Percentiles rank a stretch among this genome's conserved stretches.
These are phyloP conservation scores for Maudiozyma bulderi DNA, from an alignment of 805 yeast species.

Conservation along the genomic window DNA sequence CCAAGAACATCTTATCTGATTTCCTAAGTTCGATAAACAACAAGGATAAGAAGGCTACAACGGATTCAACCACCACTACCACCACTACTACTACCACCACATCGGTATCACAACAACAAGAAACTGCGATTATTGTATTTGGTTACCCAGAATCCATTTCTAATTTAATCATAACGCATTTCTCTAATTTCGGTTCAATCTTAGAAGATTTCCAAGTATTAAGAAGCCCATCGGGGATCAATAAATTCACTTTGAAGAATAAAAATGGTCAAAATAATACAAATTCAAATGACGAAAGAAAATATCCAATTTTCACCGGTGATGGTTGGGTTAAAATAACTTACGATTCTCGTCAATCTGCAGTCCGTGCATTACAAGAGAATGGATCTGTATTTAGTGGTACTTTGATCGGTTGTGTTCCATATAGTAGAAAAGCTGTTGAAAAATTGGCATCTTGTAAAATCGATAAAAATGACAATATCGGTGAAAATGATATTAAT, in stretches of 20 bases:
- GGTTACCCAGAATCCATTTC: conserved; percentile 81
- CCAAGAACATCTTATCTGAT: neutral
- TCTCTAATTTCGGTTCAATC: conserved; percentile 69
- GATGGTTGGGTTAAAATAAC: conserved; percentile 88
- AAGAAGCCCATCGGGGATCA: conserved; percentile 27
- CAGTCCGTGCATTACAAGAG: conserved; percentile 75
- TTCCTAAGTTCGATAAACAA: neutral
- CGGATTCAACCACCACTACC: neutral
- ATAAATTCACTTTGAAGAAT: conserved; percentile 18
- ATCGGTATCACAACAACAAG: conserved; percentile 19
- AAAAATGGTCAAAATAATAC: conserved; percentile 4
- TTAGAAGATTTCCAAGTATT: conserved; percentile 59
- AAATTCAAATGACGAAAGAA: conserved; percentile 14
- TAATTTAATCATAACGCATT: conserved; percentile 56
- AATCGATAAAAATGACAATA: conserved; percentile 24
- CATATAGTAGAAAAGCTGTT: conserved; percentile 51
- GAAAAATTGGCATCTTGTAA: conserved; percentile 44
- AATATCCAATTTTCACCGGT: conserved; percentile 71
- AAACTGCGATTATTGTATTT: conserved; percentile 69
- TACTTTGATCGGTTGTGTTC: conserved; percentile 54
- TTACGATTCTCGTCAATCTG: conserved; percentile 63
- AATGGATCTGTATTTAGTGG: conserved; percentile 69
- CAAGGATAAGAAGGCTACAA: neutral
- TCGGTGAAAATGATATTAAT: conserved; percentile 13
- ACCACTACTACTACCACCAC: neutral